Percentiles rank a stretch among this genome's conserved stretches.
phyloP scores from a whole-genome alignment of 2,329 filamentous ascomycete genomes.

The Phialophora macrospora region DNA sequence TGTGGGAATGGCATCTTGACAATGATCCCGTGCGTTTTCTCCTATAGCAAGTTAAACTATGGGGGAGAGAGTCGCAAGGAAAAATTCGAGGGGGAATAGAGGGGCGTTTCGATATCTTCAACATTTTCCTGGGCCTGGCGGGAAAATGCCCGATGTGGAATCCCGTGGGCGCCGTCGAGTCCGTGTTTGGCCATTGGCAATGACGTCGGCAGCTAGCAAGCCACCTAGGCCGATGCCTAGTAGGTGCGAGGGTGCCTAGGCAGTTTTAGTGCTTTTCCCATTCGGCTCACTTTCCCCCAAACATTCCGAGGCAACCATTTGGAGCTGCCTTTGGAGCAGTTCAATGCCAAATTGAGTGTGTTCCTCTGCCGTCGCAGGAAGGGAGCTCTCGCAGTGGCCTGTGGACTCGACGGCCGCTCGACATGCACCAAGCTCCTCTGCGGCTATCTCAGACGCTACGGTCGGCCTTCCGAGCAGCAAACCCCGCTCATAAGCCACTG shows the following conservation, averaged over 20 bases:
- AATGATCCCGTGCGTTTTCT: neutral
- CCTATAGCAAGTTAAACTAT: neutral
- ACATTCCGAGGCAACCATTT: neutral
- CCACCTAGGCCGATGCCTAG: too few relatives aligned
- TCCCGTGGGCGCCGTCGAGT: slow-evolving; percentile 8
- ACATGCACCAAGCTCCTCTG: slow-evolving; percentile 40
- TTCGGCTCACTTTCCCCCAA: slow-evolving; percentile 22
- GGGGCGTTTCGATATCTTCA: neutral
- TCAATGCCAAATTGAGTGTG: neutral
- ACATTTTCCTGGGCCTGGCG: slow-evolving; percentile 6
- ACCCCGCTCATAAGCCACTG: slow-evolving; percentile 26
- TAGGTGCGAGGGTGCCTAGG: too few relatives aligned
- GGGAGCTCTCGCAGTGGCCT: neutral
- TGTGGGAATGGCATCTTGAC: slow-evolving; percentile 37
- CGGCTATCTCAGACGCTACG: slow-evolving; percentile 39
- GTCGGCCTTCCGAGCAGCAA: slow-evolving; percentile 40
- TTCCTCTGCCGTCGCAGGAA: neutral
- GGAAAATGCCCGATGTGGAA: slow-evolving; percentile 17
- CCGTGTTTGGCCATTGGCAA: neutral
- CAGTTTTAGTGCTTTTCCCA: neutral
- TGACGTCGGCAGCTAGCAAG: neutral
- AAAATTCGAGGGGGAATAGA: neutral
- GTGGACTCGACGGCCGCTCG: slow-evolving; percentile 18
- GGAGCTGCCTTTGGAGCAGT: slow-evolving; percentile 6
- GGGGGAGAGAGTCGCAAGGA: neutral